Percentiles rank a stretch among this genome's conserved stretches.
phyloP scores from a whole-genome alignment of 179 eudicot genomes.

The Nepenthes alata region DNA sequence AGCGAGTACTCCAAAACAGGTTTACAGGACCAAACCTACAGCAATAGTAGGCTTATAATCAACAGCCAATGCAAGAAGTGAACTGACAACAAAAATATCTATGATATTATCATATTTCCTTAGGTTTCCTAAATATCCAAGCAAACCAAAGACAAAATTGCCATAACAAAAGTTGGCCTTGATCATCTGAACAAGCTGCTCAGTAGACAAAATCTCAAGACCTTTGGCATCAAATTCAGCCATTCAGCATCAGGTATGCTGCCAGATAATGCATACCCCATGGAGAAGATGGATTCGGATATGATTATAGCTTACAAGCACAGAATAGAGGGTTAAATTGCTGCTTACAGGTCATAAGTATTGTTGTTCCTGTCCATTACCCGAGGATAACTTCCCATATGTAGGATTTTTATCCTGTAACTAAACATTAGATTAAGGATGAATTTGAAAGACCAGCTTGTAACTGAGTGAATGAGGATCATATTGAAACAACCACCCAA shows the following conservation, averaged over 20 bases:
- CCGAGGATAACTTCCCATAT: constrained; percentile 97
- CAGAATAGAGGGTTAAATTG: not conserved
- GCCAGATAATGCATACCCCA: too few species aligned
- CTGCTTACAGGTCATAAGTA: constrained; percentile 79
- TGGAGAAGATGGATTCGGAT: not conserved
- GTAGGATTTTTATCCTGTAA: constrained; percentile 77
- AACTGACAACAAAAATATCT: too few species aligned
- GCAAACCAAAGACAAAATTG: too few species aligned
- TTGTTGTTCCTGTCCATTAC: constrained; percentile 81
- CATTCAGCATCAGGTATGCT: too few species aligned
- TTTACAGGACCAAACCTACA: constrained; percentile 91
- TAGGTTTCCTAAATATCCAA: too few species aligned
- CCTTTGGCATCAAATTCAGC: too few species aligned
- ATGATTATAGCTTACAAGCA: constrained; percentile 1
- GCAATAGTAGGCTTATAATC: not conserved
- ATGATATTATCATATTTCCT: too few species aligned
- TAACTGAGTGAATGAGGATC: not conserved
- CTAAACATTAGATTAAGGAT: constrained; percentile 30
- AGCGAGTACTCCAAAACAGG: constrained; percentile 97
- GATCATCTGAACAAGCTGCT: too few species aligned
- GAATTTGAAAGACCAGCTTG: not conserved
- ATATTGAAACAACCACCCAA: not conserved
- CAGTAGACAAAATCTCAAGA: too few species aligned
- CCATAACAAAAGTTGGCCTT: too few species aligned
- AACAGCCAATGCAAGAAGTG: too few species aligned